These are phyloP conservation scores for Panicum hallii DNA, from an alignment of 202 grass and related monocot species.

Conservation along the genomic window DNA sequence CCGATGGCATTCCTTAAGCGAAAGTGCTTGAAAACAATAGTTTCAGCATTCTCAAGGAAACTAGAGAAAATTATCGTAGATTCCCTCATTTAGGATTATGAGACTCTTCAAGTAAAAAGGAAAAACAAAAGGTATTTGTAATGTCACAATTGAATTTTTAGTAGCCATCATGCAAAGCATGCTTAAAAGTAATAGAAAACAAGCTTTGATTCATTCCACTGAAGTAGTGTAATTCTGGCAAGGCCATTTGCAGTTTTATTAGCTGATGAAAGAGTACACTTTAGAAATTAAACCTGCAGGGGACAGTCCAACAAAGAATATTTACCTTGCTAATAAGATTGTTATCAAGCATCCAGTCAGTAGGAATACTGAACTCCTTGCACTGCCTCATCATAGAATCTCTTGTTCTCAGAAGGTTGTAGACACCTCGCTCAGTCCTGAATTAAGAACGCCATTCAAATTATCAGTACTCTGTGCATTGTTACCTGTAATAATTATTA, in stretches of 20 bases:
- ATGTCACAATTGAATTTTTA: neutral
- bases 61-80: neutral
- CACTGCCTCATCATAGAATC: conserved; percentile 83
- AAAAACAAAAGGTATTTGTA: neutral
- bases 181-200: neutral
- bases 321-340: conserved; percentile 93
- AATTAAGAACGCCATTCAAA: conserved; percentile 48
- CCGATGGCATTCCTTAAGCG: neutral
- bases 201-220: neutral
- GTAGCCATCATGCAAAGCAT: neutral
- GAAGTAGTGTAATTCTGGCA: neutral
- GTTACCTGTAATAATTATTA: neutral
- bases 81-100: neutral
- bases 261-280: conserved; percentile 1
- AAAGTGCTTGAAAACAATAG: neutral
- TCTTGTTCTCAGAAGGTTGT: conserved; percentile 86
- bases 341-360: conserved; percentile 94
- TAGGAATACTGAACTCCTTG: conserved; percentile 91
- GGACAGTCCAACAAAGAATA: neutral
- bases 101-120: neutral
- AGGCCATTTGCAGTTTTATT: conserved; percentile 4
- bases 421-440: conserved; percentile 86
- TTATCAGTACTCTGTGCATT: conserved; percentile 32
- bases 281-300: conserved; percentile 24
- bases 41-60: neutral